These are phyloP conservation scores for Chlorella ohadii DNA, from an alignment of 139 green algal species.

Conservation along the genomic window DNA sequence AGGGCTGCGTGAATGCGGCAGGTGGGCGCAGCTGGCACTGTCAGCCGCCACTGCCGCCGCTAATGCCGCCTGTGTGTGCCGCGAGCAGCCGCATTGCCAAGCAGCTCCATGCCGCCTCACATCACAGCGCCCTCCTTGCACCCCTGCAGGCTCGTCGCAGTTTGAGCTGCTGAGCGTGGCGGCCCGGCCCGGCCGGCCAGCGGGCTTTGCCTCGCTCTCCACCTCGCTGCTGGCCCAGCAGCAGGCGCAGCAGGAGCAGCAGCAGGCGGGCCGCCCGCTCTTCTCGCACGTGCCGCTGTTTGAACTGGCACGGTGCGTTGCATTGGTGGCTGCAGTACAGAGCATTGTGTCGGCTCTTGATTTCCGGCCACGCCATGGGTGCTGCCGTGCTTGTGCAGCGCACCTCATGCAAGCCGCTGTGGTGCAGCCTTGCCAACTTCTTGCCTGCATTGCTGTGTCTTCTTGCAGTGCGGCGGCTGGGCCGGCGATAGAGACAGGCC, in stretches of 20 bases:
- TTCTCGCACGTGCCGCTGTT: constrained; percentile 39
- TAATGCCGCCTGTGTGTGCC: too few relatives aligned
- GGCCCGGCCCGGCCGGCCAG: background rate
- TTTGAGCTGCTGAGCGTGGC: constrained; percentile 18
- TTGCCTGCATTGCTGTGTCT: too few relatives aligned
- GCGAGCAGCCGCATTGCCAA: too few relatives aligned
- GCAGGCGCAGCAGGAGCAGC: background rate
- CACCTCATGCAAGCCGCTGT: too few relatives aligned
- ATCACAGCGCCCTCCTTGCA: background rate
- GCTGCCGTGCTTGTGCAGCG: background rate
- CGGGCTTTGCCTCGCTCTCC: constrained; percentile 25
- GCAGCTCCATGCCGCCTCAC: too few relatives aligned
- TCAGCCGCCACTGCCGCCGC: background rate
- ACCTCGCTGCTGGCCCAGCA: constrained; percentile 18
- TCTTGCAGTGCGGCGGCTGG: background rate
- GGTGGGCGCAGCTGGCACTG: too few relatives aligned
- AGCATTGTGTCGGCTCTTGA: background rate
- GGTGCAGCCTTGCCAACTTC: background rate
- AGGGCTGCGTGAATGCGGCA: too few relatives aligned
- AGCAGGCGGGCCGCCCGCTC: background rate
- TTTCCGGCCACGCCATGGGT: background rate
- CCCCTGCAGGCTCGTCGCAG: background rate
- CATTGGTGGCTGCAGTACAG: background rate
- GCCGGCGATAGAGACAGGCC: constrained; percentile 28
- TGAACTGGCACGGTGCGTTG: constrained; percentile 22